Percentiles rank a stretch among this genome's conserved stretches.
Evolutionary conservation across 1,284 basidiomycete genomes (phyloP).

Genomic region (Sanguinoderma infundibulare): DNA sequence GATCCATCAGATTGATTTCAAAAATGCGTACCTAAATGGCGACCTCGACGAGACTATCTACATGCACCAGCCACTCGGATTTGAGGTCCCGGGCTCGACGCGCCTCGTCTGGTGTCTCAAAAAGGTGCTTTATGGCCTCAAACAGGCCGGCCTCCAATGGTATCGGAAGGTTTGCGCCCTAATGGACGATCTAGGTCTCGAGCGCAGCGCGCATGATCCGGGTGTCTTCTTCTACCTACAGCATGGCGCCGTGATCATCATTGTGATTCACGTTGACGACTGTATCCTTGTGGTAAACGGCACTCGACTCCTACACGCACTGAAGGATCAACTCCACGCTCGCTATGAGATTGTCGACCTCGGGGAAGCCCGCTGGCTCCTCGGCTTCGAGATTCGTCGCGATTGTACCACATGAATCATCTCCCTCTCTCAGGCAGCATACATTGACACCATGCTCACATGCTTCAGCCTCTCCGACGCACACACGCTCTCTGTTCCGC

Average conservation of each 20-base stretch:
- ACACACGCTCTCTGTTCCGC: too few relatives aligned
- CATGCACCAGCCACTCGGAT: conserved; percentile 30
- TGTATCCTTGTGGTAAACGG: too few relatives aligned
- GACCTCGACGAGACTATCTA: conserved; percentile 30
- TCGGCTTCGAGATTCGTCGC: conserved; percentile 11
- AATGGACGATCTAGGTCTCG: conserved; percentile 17
- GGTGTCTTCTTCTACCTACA: conserved; percentile 22
- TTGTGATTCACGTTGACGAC: too few relatives aligned
- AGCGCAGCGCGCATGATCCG: conserved; percentile 13
- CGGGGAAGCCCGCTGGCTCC: conserved; percentile 2
- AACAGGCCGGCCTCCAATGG: conserved; percentile 27
- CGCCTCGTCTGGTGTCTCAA: conserved; percentile 20
- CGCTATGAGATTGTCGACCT: conserved; percentile 21
- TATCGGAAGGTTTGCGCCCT: conserved; percentile 8
- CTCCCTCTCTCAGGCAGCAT: too few relatives aligned
- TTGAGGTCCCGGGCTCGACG: conserved; percentile 21
- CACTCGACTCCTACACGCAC: too few relatives aligned
- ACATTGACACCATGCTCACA: conserved; percentile 36
- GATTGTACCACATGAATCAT: conserved; percentile 6
- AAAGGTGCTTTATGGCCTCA: conserved; percentile 31
- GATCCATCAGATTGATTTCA: conserved; percentile 39
- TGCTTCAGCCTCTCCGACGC: conserved; percentile 31
- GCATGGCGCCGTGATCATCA: too few relatives aligned
- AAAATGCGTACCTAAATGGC: conserved; percentile 35
- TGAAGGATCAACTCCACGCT: too few relatives aligned